Base-by-base conservation (phyloP, 306 rosid genomes). In the Gynostemma pentaphyllum region DNA sequence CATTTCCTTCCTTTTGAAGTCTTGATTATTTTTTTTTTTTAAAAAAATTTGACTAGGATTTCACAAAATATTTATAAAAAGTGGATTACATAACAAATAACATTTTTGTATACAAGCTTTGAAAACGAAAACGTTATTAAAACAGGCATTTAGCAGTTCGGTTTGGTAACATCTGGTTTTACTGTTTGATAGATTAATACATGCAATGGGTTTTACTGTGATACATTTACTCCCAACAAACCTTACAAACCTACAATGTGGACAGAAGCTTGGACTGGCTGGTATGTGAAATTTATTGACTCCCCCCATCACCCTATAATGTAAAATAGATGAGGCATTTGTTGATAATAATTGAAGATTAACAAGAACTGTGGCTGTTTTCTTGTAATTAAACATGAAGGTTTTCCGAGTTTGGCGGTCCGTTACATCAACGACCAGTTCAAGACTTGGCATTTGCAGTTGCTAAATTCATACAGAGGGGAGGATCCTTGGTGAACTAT, bases 181-280 rank as follows among this genome's bases (percentile, higher is more conserved):
- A 21, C 24, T 61, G 14, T 21, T 57, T 60, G 65, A 39, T 81
- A 92, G 98, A 92, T 92, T 71, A 88, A 92, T 83, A 83, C 98
- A 1, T 92, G 98, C 77, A 92, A 92, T 60, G 98, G 98, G 24
- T 88, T 92, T 66, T 92, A 92, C 67, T 92, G 98, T 76, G 92
- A 92, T 73, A 23, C 83, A 68, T 92, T 92, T 77, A 23, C 92
- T 68, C 95, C 98, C 67, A 92, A 92, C 74, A 88, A 68, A 71
- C 89, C 96, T 22, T 77, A 92, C 73, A 92, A 92, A 72, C 98
- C 98, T 29, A 75, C 85, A 27, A 82, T 92, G 16, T 92, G 98
- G 98, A 92, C 98, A 21, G 98, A 92, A 78, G 95, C 98, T 60
- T 92, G 98, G 98, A 92, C 90, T 71, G 98, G 98, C 76, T 92